phyloP scores from a whole-genome alignment of 108 stramenopile genomes.

The Nitzschia putrida region DNA sequence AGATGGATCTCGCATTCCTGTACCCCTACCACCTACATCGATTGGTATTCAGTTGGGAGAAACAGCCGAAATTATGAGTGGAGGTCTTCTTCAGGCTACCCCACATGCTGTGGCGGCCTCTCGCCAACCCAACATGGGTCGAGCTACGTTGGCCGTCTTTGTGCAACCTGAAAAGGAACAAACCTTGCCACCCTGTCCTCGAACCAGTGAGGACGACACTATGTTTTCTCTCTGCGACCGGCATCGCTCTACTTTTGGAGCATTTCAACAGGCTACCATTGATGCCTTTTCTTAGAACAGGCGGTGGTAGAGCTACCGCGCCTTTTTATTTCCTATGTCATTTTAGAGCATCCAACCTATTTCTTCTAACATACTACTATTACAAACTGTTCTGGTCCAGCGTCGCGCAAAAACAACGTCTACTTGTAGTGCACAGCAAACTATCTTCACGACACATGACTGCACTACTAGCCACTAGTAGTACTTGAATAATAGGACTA shows the following conservation, averaged over 20 bases:
- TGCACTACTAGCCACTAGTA: too few species aligned
- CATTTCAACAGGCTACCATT: slow-evolving; percentile 32
- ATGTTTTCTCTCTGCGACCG: slow-evolving; percentile 10
- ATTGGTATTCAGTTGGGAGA: slow-evolving; percentile 91
- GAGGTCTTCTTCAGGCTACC: slow-evolving; percentile 87
- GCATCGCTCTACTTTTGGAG: slow-evolving; percentile 37
- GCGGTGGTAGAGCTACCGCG: neutral
- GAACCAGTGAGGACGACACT: neutral
- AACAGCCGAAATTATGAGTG: slow-evolving; percentile 90
- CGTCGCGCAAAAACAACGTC: too few species aligned
- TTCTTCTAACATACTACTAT: too few species aligned
- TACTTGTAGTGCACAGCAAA: too few species aligned
- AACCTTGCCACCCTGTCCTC: slow-evolving; percentile 16
- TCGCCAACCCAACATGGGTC: neutral
- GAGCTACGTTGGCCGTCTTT: slow-evolving; percentile 34
- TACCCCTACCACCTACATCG: slow-evolving; percentile 61
- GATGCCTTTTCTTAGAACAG: slow-evolving; percentile 26
- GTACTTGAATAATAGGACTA: too few species aligned
- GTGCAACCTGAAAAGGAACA: slow-evolving; percentile 21
- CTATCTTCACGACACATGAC: too few species aligned
- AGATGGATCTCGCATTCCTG: slow-evolving; percentile 51
- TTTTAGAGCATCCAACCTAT: too few species aligned
- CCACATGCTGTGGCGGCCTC: slow-evolving; percentile 79
- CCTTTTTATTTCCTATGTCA: too few species aligned
- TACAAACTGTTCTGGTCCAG: too few species aligned